Evolutionary conservation across 1,139 yeast genomes (phyloP).

Genomic region (Taphrina populina): DNA sequence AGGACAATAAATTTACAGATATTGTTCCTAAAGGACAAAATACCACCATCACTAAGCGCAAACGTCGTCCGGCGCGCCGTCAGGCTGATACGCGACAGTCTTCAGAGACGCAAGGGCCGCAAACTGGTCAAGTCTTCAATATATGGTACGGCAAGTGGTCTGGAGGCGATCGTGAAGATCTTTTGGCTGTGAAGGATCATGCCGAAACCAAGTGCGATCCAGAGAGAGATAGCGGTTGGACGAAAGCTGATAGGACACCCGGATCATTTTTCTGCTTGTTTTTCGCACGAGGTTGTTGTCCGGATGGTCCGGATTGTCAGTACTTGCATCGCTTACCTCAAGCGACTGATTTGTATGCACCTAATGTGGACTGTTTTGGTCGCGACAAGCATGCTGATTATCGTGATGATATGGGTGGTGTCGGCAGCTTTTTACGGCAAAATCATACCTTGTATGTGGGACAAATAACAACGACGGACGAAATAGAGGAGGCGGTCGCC

Average conservation of each 20-base stretch:
- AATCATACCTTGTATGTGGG: constrained; percentile 81
- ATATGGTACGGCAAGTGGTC: constrained; percentile 77
- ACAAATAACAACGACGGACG: constrained; percentile 52
- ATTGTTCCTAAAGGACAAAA: constrained; percentile 8
- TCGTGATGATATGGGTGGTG: constrained; percentile 92
- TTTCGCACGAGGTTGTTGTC: constrained; percentile 85
- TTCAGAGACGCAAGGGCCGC: constrained; percentile 65
- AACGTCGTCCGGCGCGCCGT: constrained; percentile 57
- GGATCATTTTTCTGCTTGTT: constrained; percentile 66
- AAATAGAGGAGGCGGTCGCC: constrained; percentile 51
- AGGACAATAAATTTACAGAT: constrained; percentile 23
- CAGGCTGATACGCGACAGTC: constrained; percentile 69
- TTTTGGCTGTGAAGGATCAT: constrained; percentile 47
- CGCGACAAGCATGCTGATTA: constrained; percentile 79
- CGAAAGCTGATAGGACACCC: constrained; percentile 59
- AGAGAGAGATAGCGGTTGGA: constrained; percentile 67
- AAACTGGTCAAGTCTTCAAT: constrained; percentile 76
- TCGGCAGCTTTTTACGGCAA: constrained; percentile 71
- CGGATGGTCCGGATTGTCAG: constrained; percentile 55
- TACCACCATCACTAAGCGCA: constrained; percentile 42
- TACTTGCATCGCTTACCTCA: constrained; percentile 76
- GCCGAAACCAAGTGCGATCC: constrained; percentile 60
- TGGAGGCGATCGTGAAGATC: constrained; percentile 48
- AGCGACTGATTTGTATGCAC: constrained; percentile 52
- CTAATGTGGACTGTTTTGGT: constrained; percentile 87